phyloP scores from a whole-genome alignment of 495 filamentous ascomycete species.

The Penicillium daleae region DNA sequence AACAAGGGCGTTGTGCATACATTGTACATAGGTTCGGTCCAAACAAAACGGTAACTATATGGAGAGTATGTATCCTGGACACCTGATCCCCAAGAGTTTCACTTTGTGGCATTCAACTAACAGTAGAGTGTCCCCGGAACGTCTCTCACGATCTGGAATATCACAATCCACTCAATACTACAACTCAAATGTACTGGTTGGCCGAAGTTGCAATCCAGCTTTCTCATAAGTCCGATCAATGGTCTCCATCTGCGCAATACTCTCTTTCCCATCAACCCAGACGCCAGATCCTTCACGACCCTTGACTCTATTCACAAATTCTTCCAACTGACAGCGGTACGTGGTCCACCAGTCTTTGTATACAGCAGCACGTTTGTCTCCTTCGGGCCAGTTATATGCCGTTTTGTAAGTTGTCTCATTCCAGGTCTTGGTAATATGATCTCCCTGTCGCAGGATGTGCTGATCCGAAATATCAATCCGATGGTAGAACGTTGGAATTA shows the following conservation, averaged over 20 bases:
- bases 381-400: constrained; percentile 50
- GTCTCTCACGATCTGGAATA: too few species aligned
- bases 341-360: constrained; percentile 48
- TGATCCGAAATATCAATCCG: constrained; percentile 55
- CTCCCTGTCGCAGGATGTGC: constrained; percentile 39
- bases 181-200: constrained; percentile 23
- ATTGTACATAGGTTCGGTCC: too few species aligned
- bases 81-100: too few species aligned
- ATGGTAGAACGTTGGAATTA: constrained; percentile 48
- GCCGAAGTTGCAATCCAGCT: constrained; percentile 39
- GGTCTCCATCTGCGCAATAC: constrained; percentile 55
- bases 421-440: constrained; percentile 45
- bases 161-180: background rate
- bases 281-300: constrained; percentile 42
- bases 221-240: constrained; percentile 57
- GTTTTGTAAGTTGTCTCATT: constrained; percentile 45
- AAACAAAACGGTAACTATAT: too few species aligned
- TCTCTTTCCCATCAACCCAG: constrained; percentile 57
- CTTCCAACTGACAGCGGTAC: constrained; percentile 57
- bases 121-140: too few species aligned
- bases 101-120: too few species aligned
- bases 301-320: constrained; percentile 59
- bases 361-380: constrained; percentile 27
- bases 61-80: too few species aligned
- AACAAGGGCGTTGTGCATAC: background rate